A percentile compares a stretch with the other conserved stretches of the same genome.
These are phyloP conservation scores for Trichophyton benhamiae DNA, from an alignment of 2,329 filamentous ascomycete genomes.

Conservation along the genomic window DNA sequence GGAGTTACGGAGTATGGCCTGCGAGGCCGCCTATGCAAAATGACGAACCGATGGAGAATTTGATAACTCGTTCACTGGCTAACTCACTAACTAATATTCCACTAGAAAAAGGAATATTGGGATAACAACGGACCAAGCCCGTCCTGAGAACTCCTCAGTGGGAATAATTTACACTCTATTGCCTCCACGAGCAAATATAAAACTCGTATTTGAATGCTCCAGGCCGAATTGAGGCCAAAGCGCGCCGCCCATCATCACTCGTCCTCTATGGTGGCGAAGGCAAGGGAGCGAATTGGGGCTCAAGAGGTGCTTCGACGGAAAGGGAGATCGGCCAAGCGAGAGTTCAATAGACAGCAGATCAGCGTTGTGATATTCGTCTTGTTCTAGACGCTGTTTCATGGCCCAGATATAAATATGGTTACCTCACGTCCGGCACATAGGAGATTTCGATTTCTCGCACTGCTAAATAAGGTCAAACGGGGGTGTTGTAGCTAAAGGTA, in stretches of 20 bases:
- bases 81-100: not conserved
- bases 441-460: not conserved
- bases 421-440: not conserved
- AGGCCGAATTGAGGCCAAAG: conserved; percentile 1
- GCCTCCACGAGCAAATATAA: not conserved
- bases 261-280: not conserved
- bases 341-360: not conserved
- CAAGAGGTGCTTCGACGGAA: not conserved
- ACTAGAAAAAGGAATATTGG: not conserved
- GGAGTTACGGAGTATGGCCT: not conserved
- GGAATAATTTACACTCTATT: not conserved
- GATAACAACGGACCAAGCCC: too few relatives aligned
- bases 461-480: not conserved
- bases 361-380: not conserved
- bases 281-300: not conserved
- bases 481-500: too few relatives aligned
- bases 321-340: not conserved
- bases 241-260: not conserved
- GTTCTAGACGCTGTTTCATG: not conserved
- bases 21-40: not conserved
- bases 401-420: not conserved
- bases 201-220: not conserved
- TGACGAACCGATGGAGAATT: not conserved
- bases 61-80: not conserved
- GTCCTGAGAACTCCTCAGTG: not conserved